phyloP scores from a whole-genome alignment of 208 protist species.

The Trypanosomatidae sp. region DNA sequence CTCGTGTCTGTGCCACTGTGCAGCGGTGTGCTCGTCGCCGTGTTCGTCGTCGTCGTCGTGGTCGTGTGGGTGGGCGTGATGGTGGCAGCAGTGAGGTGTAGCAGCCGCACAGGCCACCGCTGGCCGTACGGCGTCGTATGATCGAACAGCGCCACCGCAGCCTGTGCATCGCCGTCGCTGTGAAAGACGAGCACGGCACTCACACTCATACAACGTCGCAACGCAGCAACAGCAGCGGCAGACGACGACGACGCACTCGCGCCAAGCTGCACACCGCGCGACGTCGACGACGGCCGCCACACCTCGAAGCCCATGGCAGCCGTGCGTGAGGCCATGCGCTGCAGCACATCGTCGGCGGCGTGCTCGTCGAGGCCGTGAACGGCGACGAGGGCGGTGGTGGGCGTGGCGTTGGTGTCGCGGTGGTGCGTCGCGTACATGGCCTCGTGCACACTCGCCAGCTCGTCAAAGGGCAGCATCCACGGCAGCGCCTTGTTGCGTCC shows the following conservation, averaged over 20 bases:
- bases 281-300: conserved; percentile 5
- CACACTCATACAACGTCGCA: too few relatives aligned
- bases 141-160: conserved; percentile 4
- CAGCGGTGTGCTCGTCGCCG: background rate
- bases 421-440: conserved; percentile 22
- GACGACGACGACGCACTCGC: too few relatives aligned
- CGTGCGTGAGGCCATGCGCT: conserved; percentile 6
- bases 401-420: background rate
- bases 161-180: conserved; percentile 6
- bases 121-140: conserved; percentile 2
- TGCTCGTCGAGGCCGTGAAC: conserved; percentile 20
- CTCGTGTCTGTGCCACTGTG: background rate
- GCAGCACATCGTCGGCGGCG: conserved; percentile 6
- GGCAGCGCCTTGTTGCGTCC: background rate
- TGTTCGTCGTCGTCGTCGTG: background rate
- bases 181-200: conserved; percentile 30
- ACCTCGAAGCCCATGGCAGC: conserved; percentile 13
- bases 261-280: too few relatives aligned
- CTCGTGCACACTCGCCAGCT: conserved; percentile 11
- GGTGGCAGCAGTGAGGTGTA: background rate
- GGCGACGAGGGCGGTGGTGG: conserved; percentile 4
- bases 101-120: conserved; percentile 3
- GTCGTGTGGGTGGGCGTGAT: background rate
- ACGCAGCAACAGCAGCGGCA: too few relatives aligned
- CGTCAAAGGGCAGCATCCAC: conserved; percentile 5